Evolutionary conservation across 371 early-diverging fungal genomes (phyloP), one percentile per base, ranked within the genome.

Genomic region (Choanephora cucurbitarum): DNA sequence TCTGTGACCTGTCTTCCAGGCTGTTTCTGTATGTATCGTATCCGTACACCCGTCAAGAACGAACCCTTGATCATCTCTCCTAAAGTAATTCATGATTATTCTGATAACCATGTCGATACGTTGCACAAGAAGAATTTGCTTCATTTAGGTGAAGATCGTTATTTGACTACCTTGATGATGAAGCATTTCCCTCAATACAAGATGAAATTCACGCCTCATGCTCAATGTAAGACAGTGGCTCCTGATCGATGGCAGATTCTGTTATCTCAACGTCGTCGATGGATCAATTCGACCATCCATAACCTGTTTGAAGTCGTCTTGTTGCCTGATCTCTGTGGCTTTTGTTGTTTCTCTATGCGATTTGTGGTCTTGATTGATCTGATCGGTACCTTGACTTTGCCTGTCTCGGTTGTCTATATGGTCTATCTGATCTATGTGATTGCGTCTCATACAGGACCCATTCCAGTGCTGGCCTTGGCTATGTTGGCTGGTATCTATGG

Each of bases 211-310:
- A 92, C 95, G 4, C 86, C 97, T 1, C 90, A 93, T 55, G 99
- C 99, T 7, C 86, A 90, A 64, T 98, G 99, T 69, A 84, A 84
- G 69, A 99, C 99, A n/a, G 88, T 89, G 42, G 99, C 95, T 14
- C 99, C 99, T 5, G 98, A 97, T 60, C 83, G 86, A 57, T 99
- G 97, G 87, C 75, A 81, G 34, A 86, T 99, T 31, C 78, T 99
- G 54, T 77, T 99, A 34, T 98, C 81, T 2, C 87, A 89, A 73
- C 75, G 87, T 39, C 88, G 93, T 63, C 85, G 99, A 33, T 98
- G 99, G 99, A 99, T 99, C 69, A 99, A 99, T 76, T 97, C 97
- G 3, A 99, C 99, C 0, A 91, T 99, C 40, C 96, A 95, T 73
- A 99, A 99, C 70, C 67, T 98, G 57, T 87, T 96, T 77, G 99